Evolutionary conservation across 768 basidiomycete genomes (phyloP).

Genomic region (Lyophyllum shimeji): DNA sequence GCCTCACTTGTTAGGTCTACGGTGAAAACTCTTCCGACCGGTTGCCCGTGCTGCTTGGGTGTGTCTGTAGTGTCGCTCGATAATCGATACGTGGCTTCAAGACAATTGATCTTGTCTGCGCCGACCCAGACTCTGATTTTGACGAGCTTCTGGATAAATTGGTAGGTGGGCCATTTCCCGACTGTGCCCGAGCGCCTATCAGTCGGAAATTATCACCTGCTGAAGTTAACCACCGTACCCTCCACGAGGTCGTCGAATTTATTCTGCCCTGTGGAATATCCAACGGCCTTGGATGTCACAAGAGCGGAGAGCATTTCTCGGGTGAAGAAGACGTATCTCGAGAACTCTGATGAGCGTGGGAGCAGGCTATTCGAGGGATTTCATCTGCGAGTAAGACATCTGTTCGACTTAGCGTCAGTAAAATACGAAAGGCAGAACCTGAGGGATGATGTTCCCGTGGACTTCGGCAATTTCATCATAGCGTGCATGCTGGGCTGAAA

Average conservation of each 20-base stretch:
- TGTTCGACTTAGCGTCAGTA: background rate
- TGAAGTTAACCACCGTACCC: background rate
- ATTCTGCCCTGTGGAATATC: background rate
- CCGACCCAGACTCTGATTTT: background rate
- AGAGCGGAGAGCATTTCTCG: background rate
- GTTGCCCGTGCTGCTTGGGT: background rate
- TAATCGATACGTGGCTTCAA: background rate
- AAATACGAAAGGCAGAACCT: background rate
- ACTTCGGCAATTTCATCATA: no score
- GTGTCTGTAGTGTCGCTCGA: background rate
- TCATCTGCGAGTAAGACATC: background rate
- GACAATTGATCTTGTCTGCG: background rate
- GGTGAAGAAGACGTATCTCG: background rate
- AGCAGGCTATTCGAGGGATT: no score
- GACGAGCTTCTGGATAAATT: background rate
- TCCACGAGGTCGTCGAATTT: background rate
- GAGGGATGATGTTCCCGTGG: no score
- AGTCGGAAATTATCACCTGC: background rate
- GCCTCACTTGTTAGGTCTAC: background rate
- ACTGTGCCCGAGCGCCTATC: background rate
- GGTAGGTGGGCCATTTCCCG: background rate
- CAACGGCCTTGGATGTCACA: background rate
- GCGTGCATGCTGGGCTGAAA: no score
- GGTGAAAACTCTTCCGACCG: background rate
- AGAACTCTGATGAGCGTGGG: background rate